These are phyloP conservation scores for Sambucus nigra DNA, from an alignment of 129 eudicot species.

Conservation along the genomic window DNA sequence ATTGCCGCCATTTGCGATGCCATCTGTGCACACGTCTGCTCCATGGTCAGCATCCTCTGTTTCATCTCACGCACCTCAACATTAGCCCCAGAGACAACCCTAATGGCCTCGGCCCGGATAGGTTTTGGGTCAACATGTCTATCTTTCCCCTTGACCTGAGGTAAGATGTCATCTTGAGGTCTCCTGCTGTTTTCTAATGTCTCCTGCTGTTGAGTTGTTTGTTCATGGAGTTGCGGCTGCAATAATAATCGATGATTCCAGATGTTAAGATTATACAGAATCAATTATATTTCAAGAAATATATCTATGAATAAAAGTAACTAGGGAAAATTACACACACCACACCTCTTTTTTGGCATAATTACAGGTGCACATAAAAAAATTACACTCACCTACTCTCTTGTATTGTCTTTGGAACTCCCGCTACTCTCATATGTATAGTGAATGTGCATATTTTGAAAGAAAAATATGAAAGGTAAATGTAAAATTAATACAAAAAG, in stretches of 20 bases:
- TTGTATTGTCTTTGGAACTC: too few relatives aligned
- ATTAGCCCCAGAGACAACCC: slow-evolving; percentile 33
- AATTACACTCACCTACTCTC: too few relatives aligned
- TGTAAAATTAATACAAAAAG: not conserved
- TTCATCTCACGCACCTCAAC: slow-evolving; percentile 41
- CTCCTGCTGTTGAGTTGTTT: slow-evolving; percentile 14
- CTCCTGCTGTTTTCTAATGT: slow-evolving; percentile 13
- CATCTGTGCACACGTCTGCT: slow-evolving; percentile 51
- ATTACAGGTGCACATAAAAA: too few relatives aligned
- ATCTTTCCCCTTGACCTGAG: slow-evolving; percentile 22
- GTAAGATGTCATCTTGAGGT: slow-evolving; percentile 24
- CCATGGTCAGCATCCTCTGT: slow-evolving; percentile 39
- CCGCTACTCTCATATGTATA: too few relatives aligned
- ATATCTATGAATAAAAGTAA: not conserved
- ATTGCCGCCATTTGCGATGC: slow-evolving; percentile 48
- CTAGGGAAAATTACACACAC: too few relatives aligned
- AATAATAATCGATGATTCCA: slow-evolving; percentile 10
- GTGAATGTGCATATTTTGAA: not conserved
- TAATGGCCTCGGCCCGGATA: slow-evolving; percentile 35
- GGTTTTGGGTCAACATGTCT: slow-evolving; percentile 17
- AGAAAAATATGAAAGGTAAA: not conserved
- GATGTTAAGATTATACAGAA: not conserved
- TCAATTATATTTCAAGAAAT: not conserved
- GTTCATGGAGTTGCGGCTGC: slow-evolving; percentile 41
- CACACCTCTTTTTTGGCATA: too few relatives aligned